These are phyloP conservation scores for Aspergillus ruber DNA, from an alignment of 2,329 filamentous ascomycete genomes.

Conservation along the genomic window DNA sequence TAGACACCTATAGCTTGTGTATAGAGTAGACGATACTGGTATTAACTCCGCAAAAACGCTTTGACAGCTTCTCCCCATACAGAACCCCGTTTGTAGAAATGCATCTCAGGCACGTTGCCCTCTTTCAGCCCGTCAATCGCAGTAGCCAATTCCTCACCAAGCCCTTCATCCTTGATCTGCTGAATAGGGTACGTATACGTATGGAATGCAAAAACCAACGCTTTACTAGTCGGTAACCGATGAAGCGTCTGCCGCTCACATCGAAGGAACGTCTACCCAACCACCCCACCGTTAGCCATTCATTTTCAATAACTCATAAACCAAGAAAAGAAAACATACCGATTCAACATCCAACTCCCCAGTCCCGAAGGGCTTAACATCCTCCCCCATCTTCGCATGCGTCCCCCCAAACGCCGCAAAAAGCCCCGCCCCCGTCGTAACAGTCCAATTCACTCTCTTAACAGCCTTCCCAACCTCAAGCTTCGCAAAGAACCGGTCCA, in stretches of 20 bases:
- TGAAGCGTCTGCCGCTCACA: constrained; percentile 58
- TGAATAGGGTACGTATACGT: constrained; percentile 54
- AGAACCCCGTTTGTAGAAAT: constrained; percentile 52
- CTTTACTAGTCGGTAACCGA: constrained; percentile 48
- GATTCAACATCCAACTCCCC: constrained; percentile 41
- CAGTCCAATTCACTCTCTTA: constrained; percentile 48
- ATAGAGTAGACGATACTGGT: constrained; percentile 10
- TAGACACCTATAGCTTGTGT: neutral
- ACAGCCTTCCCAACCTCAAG: constrained; percentile 51
- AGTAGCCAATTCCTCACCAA: constrained; percentile 46
- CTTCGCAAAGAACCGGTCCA: constrained; percentile 56
- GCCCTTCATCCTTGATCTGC: constrained; percentile 52
- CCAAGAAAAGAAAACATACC: neutral
- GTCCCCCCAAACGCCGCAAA: constrained; percentile 35
- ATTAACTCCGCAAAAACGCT: constrained; percentile 38
- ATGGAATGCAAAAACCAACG: constrained; percentile 57
- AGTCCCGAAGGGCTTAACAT: constrained; percentile 13
- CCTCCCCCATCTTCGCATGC: constrained; percentile 22
- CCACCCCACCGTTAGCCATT: constrained; percentile 1
- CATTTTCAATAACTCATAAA: neutral
- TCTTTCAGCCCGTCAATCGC: constrained; percentile 55
- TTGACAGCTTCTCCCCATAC: constrained; percentile 53
- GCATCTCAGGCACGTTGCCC: constrained; percentile 54
- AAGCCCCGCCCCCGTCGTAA: constrained; percentile 34
- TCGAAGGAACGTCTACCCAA: constrained; percentile 41